Percentiles rank a stretch among this genome's conserved stretches.
Conservation (phyloP, 1,284 basidiomycete species). For the Tilletia walkeri region DNA sequence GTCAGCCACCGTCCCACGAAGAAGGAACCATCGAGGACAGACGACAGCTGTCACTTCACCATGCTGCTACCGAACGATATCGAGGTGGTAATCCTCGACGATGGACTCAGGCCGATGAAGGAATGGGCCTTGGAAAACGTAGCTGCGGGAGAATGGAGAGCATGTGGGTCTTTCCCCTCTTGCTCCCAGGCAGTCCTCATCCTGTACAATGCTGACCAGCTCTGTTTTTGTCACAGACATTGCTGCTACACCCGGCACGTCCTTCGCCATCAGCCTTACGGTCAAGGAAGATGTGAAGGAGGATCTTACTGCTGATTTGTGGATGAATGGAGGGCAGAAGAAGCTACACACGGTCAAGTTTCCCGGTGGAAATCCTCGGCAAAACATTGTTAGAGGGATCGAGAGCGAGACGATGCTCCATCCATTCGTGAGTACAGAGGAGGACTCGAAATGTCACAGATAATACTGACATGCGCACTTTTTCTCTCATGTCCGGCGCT, state of each 20-base stretch:
- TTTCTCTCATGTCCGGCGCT: neutral
- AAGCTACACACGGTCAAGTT: slow-evolving; percentile 12
- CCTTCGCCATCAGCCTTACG: neutral
- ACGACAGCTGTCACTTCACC: neutral
- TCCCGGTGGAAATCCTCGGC: neutral
- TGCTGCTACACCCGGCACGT: neutral
- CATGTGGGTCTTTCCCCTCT: neutral
- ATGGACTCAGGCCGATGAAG: neutral
- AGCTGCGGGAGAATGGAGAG: slow-evolving; percentile 3
- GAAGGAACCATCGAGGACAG: too few relatives aligned
- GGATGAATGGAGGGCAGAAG: neutral
- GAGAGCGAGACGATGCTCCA: neutral
- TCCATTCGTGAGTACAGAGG: slow-evolving; percentile 1
- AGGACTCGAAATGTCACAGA: neutral
- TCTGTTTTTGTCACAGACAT: neutral
- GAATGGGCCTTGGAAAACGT: neutral
- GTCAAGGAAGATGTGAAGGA: neutral
- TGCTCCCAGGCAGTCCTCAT: neutral
- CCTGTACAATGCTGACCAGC: neutral
- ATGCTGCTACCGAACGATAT: slow-evolving; percentile 11
- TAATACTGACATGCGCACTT: neutral
- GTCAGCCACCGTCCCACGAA: too few relatives aligned
- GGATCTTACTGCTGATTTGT: neutral
- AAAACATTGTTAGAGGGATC: neutral
- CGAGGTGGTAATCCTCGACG: neutral